phyloP scores from a whole-genome alignment of 257 asterid species.

The Nyctanthes arbortristis region DNA sequence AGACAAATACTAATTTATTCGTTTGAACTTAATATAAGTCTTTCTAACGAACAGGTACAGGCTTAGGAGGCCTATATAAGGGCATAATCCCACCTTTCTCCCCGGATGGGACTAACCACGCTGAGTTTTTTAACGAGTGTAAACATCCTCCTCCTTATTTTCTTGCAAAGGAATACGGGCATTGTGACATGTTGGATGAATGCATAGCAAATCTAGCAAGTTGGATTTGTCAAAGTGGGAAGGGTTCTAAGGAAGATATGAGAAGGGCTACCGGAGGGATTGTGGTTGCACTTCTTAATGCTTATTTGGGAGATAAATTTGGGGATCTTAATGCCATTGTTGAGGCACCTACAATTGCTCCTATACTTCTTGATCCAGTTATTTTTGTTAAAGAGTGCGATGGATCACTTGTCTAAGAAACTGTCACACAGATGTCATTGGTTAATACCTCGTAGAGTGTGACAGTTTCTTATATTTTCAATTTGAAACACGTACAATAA shows the following conservation, averaged over 20 bases:
- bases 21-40: too few species aligned
- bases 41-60: conserved; percentile 29
- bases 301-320: conserved; percentile 35
- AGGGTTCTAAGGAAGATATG: conserved; percentile 36
- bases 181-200: conserved; percentile 51
- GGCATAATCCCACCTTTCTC: conserved; percentile 30
- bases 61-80: conserved; percentile 30
- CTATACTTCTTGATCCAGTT: conserved; percentile 49
- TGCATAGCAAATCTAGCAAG: neutral
- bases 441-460: too few species aligned
- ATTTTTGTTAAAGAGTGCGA: conserved; percentile 12
- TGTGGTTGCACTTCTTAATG: conserved; percentile 53
- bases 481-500: too few species aligned
- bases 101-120: conserved; percentile 50
- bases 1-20: too few species aligned
- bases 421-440: too few species aligned
- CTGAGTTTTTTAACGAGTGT: conserved; percentile 60
- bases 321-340: conserved; percentile 37
- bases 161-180: conserved; percentile 57
- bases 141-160: conserved; percentile 54
- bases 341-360: conserved; percentile 42
- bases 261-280: conserved; percentile 53
- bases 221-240: conserved; percentile 26
- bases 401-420: neutral
- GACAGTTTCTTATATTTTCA: too few species aligned